phyloP scores from a whole-genome alignment of 2,329 filamentous ascomycete genomes.

The Penicillium aurantiogriseum region DNA sequence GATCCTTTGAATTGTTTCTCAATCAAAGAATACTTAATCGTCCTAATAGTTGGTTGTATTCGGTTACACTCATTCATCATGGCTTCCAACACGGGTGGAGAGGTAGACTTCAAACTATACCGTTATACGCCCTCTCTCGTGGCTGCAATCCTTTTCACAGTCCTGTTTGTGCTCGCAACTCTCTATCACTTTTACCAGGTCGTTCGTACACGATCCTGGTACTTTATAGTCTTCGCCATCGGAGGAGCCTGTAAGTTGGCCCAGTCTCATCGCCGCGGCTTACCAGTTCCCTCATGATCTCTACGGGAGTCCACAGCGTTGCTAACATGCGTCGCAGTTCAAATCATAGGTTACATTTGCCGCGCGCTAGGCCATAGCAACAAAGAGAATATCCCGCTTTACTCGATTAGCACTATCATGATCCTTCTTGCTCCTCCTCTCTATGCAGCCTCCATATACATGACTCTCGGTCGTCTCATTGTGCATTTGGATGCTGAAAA shows the following conservation, averaged over 20 bases:
- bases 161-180: conserved; percentile 18
- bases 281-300: background rate
- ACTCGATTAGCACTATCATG: conserved; percentile 45
- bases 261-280: background rate
- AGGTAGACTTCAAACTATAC: conserved; percentile 5
- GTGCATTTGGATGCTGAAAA: conserved; percentile 41
- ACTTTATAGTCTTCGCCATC: conserved; percentile 16
- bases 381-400: conserved; percentile 20
- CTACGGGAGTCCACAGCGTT: background rate
- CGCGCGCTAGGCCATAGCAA: conserved; percentile 19
- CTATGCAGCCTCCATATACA: conserved; percentile 52
- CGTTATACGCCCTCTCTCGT: conserved; percentile 27
- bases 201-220: conserved; percentile 7
- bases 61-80: background rate
- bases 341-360: conserved; percentile 19
- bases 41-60: background rate
- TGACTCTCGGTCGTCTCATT: conserved; percentile 48
- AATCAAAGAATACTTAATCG: background rate
- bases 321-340: conserved; percentile 9
- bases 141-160: conserved; percentile 25
- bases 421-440: conserved; percentile 50
- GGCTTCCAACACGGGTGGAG: background rate
- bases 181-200: conserved; percentile 14
- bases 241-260: conserved; percentile 17
- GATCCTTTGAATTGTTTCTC: background rate